Evolutionary conservation across 495 filamentous ascomycete species (phyloP).

Genomic region (Physcia stellaris): DNA sequence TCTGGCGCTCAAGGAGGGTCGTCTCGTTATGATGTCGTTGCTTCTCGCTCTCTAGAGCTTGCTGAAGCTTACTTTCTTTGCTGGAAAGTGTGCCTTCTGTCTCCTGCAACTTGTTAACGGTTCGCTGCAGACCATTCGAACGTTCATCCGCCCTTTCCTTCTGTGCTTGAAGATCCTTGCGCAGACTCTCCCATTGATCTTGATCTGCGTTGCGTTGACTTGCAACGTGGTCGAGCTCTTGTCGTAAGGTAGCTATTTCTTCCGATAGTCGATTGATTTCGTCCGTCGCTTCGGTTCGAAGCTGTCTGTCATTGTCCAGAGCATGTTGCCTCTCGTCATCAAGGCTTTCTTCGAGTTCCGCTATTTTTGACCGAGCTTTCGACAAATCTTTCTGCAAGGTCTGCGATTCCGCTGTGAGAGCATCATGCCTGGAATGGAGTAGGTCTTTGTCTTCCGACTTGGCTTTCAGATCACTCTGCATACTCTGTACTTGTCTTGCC

Average conservation of each 20-base stretch:
- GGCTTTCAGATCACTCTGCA: slow-evolving; percentile 39
- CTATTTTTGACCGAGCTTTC: slow-evolving; percentile 38
- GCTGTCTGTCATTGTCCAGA: slow-evolving; percentile 41
- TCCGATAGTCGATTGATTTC: slow-evolving; percentile 51
- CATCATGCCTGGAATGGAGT: slow-evolving; percentile 53
- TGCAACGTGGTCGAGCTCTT: slow-evolving; percentile 62
- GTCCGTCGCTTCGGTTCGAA: slow-evolving; percentile 44
- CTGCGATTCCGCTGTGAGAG: slow-evolving; percentile 52
- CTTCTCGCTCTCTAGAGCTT: slow-evolving; percentile 46
- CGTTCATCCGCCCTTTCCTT: slow-evolving; percentile 55
- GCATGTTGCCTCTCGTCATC: slow-evolving; percentile 45
- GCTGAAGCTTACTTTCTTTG: slow-evolving; percentile 50
- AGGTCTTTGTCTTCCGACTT: slow-evolving; percentile 55
- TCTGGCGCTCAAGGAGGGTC: slow-evolving; percentile 38
- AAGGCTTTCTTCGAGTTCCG: slow-evolving; percentile 43
- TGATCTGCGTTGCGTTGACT: slow-evolving; percentile 53
- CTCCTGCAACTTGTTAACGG: slow-evolving; percentile 57
- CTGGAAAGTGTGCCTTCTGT: slow-evolving; percentile 50
- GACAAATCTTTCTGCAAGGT: slow-evolving; percentile 50
- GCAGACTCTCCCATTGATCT: slow-evolving; percentile 57
- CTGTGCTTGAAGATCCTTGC: slow-evolving; percentile 48
- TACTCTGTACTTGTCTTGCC: slow-evolving; percentile 34
- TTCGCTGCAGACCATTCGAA: slow-evolving; percentile 53
- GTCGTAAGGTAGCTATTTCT: slow-evolving; percentile 53
- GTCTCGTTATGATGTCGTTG: slow-evolving; percentile 42